phyloP scores from a whole-genome alignment of 129 eudicot species.

The Erigeron canadensis region DNA sequence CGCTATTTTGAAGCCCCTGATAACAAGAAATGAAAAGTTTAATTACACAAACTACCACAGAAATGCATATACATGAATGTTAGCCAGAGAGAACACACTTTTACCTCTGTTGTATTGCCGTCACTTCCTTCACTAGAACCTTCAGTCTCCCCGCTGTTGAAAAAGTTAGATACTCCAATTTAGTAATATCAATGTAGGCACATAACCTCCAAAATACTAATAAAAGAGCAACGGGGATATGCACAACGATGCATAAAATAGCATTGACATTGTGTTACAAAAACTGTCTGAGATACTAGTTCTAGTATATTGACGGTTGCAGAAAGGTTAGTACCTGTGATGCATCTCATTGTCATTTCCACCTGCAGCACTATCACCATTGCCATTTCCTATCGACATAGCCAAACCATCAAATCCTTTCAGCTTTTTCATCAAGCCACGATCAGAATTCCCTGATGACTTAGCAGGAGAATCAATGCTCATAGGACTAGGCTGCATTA shows the following conservation, averaged over 20 bases:
- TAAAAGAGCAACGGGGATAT: neutral
- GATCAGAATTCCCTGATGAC: constrained; percentile 68
- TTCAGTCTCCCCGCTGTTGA: constrained; percentile 77
- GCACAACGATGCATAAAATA: neutral
- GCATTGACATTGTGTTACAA: neutral
- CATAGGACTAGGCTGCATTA: constrained; percentile 63
- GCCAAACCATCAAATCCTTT: constrained; percentile 90
- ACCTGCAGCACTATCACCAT: constrained; percentile 47
- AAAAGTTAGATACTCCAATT: neutral
- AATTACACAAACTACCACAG: constrained; percentile 5
- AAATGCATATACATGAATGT: neutral
- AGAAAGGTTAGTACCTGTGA: constrained; percentile 53
- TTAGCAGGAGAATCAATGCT: constrained; percentile 78
- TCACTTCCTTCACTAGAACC: constrained; percentile 93
- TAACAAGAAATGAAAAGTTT: constrained; percentile 11
- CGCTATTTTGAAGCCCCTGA: constrained; percentile 56
- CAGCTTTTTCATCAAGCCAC: constrained; percentile 70
- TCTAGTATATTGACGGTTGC: neutral
- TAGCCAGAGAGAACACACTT: neutral
- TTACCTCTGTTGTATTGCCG: constrained; percentile 64
- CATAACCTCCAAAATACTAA: neutral
- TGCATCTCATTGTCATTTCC: constrained; percentile 52
- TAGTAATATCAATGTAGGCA: neutral
- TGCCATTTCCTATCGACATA: constrained; percentile 83
- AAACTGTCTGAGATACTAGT: neutral